Base-by-base conservation (phyloP, 1,284 basidiomycete genomes). In the Marasmius sp. region DNA sequence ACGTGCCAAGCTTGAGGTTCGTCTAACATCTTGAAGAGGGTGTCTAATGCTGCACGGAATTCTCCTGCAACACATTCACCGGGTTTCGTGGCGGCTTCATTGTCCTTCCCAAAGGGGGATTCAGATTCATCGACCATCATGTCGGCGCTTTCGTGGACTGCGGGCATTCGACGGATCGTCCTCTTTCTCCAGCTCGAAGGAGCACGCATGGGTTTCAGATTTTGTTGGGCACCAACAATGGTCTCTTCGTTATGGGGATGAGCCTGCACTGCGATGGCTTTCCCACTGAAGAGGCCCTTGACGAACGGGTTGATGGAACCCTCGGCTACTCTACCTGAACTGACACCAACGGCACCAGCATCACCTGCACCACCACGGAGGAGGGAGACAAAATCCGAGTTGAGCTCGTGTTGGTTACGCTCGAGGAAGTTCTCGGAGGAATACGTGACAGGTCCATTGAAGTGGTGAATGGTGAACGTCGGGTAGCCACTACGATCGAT, bases 241-340 rank as follows among this genome's bases (percentile, higher is more conserved):
- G 95, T 97, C 58, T 96, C 93, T 68, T 98, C 93, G 69, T 95
- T 92, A 62, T 91, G 83, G 0, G 96, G 95, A 72, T 98, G 95
- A 0, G 89, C 88, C 71, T 95, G 91, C 0, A 93, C 97, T 1
- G 92, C 89, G 67, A 98, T 93, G 2, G 92, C 92, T 69, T 93
- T 93, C 49, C 84, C 87, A 0, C 89, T 91, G 79, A 98, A 99
- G 34, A 99, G 79, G 27, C 89, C 89, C 65, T 94, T 91, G 59
- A 99, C 85, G 78, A 99, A 99, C 0, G 94, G 90, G 68, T 96
- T 96, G 70, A 87, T 85, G 0, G 91, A 94, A 0, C 94, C 45
- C 5, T 6, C 43, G 43, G 12, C 10, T 49, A 6, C 48, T 27
- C 18, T 10, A 10, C 27, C 12, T 45, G 18, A 45, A 51, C 50